A percentile compares a stretch with the other conserved stretches of the same genome.
phyloP scores from a whole-genome alignment of 2,329 filamentous ascomycete genomes.

The Ascosphaera aggregata region DNA sequence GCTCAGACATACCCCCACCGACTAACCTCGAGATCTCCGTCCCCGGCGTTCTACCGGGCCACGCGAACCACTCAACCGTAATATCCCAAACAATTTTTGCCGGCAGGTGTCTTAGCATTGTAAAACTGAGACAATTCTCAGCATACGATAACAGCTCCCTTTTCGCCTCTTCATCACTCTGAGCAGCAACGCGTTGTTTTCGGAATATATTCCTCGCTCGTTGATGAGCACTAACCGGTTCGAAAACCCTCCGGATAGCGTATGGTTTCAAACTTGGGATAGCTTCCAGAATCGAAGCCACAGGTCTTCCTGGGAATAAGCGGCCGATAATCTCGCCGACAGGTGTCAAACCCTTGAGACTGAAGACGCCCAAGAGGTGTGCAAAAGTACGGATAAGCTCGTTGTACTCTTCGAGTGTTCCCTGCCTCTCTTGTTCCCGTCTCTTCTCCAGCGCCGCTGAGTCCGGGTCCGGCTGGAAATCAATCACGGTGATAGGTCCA shows the following conservation, averaged over 20 bases:
- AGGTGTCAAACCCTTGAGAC: conserved; percentile 5
- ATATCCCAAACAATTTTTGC: conserved; percentile 14
- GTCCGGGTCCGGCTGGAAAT: conserved; percentile 13
- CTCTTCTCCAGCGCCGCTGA: conserved; percentile 8
- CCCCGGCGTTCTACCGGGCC: conserved; percentile 7
- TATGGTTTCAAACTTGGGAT: conserved; percentile 14
- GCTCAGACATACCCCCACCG: conserved; percentile 1
- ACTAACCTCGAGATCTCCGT: conserved; percentile 4
- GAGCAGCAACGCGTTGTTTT: neutral
- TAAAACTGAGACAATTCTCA: conserved; percentile 8
- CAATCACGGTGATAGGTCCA: conserved; percentile 9
- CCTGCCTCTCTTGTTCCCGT: conserved; percentile 4
- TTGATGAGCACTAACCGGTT: conserved; percentile 2
- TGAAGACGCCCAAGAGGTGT: conserved; percentile 9
- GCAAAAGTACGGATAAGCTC: conserved; percentile 10
- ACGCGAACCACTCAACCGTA: conserved; percentile 14
- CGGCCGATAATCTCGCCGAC: conserved; percentile 9
- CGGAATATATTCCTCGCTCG: neutral
- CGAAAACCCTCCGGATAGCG: conserved; percentile 7
- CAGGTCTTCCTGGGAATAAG: conserved; percentile 12
- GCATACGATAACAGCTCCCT: conserved; percentile 4
- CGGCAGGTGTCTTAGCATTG: conserved; percentile 11
- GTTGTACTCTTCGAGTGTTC: conserved; percentile 7
- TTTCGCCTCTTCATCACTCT: neutral
- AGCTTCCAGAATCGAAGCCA: conserved; percentile 12